phyloP scores from a whole-genome alignment of 306 rosid species.

The Cyamopsis tetragonoloba region DNA sequence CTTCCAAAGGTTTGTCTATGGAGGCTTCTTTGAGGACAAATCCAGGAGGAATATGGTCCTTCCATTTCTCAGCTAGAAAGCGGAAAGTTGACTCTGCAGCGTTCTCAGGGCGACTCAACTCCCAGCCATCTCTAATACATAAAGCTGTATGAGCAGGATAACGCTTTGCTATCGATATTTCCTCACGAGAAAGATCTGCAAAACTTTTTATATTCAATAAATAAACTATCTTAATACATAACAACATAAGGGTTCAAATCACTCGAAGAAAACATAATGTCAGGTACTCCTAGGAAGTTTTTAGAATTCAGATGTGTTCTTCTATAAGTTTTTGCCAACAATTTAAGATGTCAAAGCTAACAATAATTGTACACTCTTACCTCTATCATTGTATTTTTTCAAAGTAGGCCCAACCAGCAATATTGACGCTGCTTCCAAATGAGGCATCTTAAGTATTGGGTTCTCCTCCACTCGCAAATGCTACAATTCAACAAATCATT shows the following conservation, averaged over 20 bases:
- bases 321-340: neutral
- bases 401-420: conserved; percentile 92
- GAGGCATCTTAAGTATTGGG: conserved; percentile 88
- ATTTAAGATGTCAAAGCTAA: conserved; percentile 22
- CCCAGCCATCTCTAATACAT: conserved; percentile 96
- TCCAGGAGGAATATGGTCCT: conserved; percentile 69
- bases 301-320: neutral
- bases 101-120: conserved; percentile 72
- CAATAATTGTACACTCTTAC: conserved; percentile 34
- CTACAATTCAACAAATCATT: conserved; percentile 44
- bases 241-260: conserved; percentile 17
- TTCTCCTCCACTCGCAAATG: conserved; percentile 98
- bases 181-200: conserved; percentile 84
- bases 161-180: conserved; percentile 63
- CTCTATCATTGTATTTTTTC: conserved; percentile 95
- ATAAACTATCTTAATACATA: neutral
- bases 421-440: conserved; percentile 93
- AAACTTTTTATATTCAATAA: conserved; percentile 29
- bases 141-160: conserved; percentile 86
- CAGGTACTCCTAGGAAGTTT: neutral
- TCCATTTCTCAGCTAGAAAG: conserved; percentile 89
- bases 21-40: conserved; percentile 69
- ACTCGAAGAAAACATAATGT: neutral
- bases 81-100: conserved; percentile 77
- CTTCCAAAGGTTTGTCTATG: conserved; percentile 82